Evolutionary conservation across 2,329 filamentous ascomycete species (phyloP), one percentile per base, ranked within the genome.

Genomic region (Monilinia polystroma): DNA sequence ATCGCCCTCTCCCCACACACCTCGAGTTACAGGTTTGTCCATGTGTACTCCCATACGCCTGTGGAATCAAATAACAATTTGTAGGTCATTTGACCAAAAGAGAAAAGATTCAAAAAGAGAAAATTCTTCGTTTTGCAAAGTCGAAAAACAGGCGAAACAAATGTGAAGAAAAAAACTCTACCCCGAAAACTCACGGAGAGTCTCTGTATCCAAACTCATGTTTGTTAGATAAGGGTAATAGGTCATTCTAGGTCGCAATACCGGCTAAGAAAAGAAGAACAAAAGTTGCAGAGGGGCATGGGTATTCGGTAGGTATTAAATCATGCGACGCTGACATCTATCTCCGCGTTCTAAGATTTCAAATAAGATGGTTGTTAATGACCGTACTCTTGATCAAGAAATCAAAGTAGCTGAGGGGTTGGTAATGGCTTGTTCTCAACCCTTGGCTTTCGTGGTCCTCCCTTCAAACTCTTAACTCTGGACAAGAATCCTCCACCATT

Each of bases 391-490:
- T 23, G 45, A 38, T 51, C n/a, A 41, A 20, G 4, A n/a, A n/a
- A 20, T 43, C 29, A 63, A 10, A 63, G 60, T n/a, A 63, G 20
- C 60, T 63, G 60, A 54, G 60, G 35, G 20, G 60, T 43, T 29
- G 35, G 26, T 32, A 63, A 23, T 32, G 64, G 64, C 32, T 55
- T 66, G 14, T 54, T 66, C 41, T 66, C 64, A 18, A 55, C 51
- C 32, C 76, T 79, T 67, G 76, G 78, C 73, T 78, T 80, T 70
- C 86, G 82, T 70, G 88, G 83, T 43, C 87, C 86, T 62, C 89
- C 89, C 81, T 92, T 93, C 78, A 95, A 80, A 78, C 89, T 92
- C 84, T 91, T 93, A 80, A 95, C 91, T 65, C 92, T 86, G 63
- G 86, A 90, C 69, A 96, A 77, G 69, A 96, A 88, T 2, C 91